phyloP scores from a whole-genome alignment of 2,329 filamentous ascomycete species.

The Claviceps africana region DNA sequence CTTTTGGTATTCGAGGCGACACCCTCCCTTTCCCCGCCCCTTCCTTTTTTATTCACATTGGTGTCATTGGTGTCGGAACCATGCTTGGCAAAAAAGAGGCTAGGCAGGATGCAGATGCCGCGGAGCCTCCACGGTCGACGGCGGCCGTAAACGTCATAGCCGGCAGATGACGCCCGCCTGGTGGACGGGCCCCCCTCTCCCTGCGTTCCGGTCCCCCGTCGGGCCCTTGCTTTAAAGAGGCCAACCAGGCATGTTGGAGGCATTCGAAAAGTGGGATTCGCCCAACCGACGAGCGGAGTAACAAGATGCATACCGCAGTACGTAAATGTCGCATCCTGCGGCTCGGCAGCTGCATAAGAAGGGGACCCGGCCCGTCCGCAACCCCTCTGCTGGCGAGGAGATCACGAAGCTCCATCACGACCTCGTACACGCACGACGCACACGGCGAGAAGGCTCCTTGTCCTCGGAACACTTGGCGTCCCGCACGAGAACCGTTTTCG shows the following conservation, averaged over 20 bases:
- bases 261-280: neutral
- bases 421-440: neutral
- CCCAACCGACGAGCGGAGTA: too few species aligned
- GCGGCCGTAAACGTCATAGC: neutral
- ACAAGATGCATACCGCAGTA: too few species aligned
- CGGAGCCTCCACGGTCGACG: neutral
- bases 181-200: neutral
- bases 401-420: neutral
- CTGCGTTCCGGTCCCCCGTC: neutral
- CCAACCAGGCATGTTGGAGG: neutral
- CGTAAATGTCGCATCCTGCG: too few species aligned
- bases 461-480: neutral
- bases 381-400: neutral
- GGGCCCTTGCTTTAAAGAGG: neutral
- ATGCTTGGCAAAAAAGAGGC: neutral
- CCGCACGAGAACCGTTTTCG: too few species aligned
- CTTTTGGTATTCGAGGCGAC: too few species aligned
- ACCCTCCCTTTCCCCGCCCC: too few species aligned
- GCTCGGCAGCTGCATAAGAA: neutral
- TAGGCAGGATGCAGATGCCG: neutral
- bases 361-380: too few species aligned
- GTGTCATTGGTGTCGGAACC: neutral
- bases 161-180: neutral
- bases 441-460: too few species aligned
- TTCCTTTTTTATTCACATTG: too few species aligned